Conservation (phyloP, 371 early-diverging fungal genomes). For the Chytridium lagenaria region DNA sequence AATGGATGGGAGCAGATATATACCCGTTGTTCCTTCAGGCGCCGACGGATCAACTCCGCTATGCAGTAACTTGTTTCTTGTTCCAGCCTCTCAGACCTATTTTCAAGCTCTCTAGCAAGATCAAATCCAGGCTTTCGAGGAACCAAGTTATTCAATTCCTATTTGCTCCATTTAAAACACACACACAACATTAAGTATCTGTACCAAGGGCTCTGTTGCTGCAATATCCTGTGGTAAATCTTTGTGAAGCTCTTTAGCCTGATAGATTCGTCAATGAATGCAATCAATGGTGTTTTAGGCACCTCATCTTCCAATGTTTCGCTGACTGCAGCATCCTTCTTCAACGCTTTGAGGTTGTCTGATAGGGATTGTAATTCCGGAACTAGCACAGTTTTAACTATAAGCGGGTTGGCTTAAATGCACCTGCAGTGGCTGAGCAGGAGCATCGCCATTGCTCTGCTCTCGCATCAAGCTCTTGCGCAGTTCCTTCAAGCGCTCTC, state of each 20-base stretch:
- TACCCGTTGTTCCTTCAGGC: constrained; percentile 26
- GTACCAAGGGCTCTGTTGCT: background rate
- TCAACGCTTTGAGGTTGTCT: background rate
- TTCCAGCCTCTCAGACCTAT: constrained; percentile 30
- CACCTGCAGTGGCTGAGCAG: too few relatives aligned
- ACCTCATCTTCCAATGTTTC: background rate
- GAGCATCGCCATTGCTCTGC: too few relatives aligned
- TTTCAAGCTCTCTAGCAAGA: constrained; percentile 35
- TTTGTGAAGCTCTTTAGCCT: background rate
- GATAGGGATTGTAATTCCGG: background rate
- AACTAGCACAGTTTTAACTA: too few relatives aligned
- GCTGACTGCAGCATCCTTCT: background rate
- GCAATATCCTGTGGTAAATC: background rate
- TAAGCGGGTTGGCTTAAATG: too few relatives aligned
- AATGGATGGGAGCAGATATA: background rate
- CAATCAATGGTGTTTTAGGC: too few relatives aligned
- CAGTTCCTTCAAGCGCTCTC: too few relatives aligned
- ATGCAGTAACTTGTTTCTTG: constrained; percentile 32
- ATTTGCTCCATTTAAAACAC: too few relatives aligned
- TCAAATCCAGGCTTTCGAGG: constrained; percentile 41
- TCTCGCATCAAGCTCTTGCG: too few relatives aligned
- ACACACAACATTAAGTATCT: too few relatives aligned
- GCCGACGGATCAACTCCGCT: constrained; percentile 34
- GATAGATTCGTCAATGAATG: too few relatives aligned
- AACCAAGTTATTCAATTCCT: constrained; percentile 35